Conservation (phyloP, 2,329 filamentous ascomycete species). For the Aspergillus ochraceus region DNA sequence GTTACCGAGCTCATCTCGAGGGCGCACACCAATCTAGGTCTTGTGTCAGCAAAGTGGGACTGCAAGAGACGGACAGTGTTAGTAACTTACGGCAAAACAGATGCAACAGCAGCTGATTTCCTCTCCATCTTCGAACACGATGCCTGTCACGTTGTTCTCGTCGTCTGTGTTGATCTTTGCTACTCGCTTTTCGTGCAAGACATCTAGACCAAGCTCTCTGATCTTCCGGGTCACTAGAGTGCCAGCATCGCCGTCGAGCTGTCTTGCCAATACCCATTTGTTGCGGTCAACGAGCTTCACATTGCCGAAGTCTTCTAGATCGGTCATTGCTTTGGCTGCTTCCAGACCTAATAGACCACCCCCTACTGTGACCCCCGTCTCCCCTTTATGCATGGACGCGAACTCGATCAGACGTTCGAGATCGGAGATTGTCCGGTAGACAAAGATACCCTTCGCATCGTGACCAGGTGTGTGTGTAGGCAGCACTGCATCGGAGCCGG, state of each 20-base stretch:
- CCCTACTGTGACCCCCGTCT: conserved; percentile 74
- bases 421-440: conserved; percentile 84
- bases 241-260: conserved; percentile 80
- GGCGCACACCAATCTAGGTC: conserved; percentile 71
- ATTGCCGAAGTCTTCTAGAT: conserved; percentile 70
- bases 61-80: background rate
- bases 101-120: conserved; percentile 75
- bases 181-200: conserved; percentile 75
- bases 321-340: conserved; percentile 89
- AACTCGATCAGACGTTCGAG: conserved; percentile 74
- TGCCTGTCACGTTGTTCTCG: conserved; percentile 67
- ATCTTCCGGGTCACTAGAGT: conserved; percentile 81
- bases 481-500: conserved; percentile 79
- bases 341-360: conserved; percentile 84
- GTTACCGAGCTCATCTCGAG: conserved; percentile 74
- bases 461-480: conserved; percentile 72
- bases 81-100: conserved; percentile 68
- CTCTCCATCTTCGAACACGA: conserved; percentile 79
- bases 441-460: conserved; percentile 80
- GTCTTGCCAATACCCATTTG: conserved; percentile 76
- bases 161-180: conserved; percentile 68
- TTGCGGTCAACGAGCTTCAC: conserved; percentile 82
- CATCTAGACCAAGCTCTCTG: conserved; percentile 72
- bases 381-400: conserved; percentile 64
- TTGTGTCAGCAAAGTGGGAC: conserved; percentile 3